Evolutionary conservation across 495 filamentous ascomycete species (phyloP), one percentile per base, ranked within the genome.

Genomic region (Aspergillus steynii): DNA sequence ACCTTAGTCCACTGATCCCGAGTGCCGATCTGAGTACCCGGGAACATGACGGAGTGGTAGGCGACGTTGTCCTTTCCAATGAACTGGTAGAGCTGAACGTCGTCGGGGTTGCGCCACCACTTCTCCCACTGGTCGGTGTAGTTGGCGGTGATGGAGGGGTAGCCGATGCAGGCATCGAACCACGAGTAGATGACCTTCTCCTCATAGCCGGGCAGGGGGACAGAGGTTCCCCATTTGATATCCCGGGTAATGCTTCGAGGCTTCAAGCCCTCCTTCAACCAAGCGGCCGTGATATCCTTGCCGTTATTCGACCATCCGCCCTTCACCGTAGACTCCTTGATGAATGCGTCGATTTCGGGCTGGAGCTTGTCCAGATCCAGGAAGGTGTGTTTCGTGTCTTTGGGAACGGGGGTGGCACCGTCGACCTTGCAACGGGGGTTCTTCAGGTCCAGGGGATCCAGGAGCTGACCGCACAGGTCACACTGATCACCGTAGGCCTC

Each of bases 131-230:
- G 71, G 29, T 90, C 81, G 5, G 93, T 97, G 73, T 95, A 97
- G 64, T 88, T 93, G 58, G 91, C 92, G 6, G 95, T 98, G 64
- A 99, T 99, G 0, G 92, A 96, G 5, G 91, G 86, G 70, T 99
- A 99, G 9, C 95, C 95, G 62, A 97, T 96, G 74, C 92, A 96
- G 45, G 95, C 95, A 74, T 99, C 95, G 66, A 99, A 99, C 95
- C 95, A 99, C 46, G 96, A 92, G 65, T 99, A 99, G 61, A 98
- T 82, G 60, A 96, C 93, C 80, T 96, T 96, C 59, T 89, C 81
- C 59, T 88, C 87, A 52, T 87, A 94, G 9, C 81, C 85, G 15
- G 79, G 73, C 27, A 75, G 68, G 42, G 90, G 88, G 14, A 92
- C 83, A 8, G 86, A 82, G 14, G 88, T 90, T 67, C 93, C 93